Evolutionary conservation across 257 asterid genomes (phyloP), one percentile per base, ranked within the genome.

Genomic region (Coffea eugenioides): DNA sequence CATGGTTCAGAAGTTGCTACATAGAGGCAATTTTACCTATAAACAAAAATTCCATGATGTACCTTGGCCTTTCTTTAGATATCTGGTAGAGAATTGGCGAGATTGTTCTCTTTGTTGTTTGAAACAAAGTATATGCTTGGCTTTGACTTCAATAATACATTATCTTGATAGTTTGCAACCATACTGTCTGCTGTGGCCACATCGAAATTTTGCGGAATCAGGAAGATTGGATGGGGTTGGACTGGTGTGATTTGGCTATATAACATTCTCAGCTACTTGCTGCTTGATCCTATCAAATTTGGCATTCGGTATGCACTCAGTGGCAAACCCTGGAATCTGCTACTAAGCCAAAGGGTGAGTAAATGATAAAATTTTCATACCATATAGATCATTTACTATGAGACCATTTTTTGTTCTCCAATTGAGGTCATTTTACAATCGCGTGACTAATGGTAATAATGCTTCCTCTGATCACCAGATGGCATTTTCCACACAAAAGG

Each of bases 171-270:
- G 92, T 87, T 85, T 85, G 94, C 91, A n/a, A 90, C 92, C 12
- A 61, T 90, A 31, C 56, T 90, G 62, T 88, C 94, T 41, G 92
- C 90, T 36, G 81, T 82, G 73, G 84, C 74, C 39, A 87, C 90
- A 25, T 81, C 79, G 1, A 85, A 81, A 3, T 5, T 87, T 89
- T 59, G 88, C 89, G 88, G 89, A 57, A 89, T 89, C 71, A 83
- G 81, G 68, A 81, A 74, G 27, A 84, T 87, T 8, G 92, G 92
- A 8, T 89, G 92, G 92, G 87, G 87, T 10, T 89, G 90, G 92
- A 81, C 91, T 5, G 89, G 88, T 23, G 86, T 87, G 45, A 89
- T 89, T 81, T 89, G 92, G 92, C 52, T 87, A 81, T 89, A 82
- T 75, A 89, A 85, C 74, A 67, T 77, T 3, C 2, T 89, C 25